Evolutionary conservation across 2,329 filamentous ascomycete species (phyloP), one percentile per base, ranked within the genome.

Genomic region (Aspergillus pseudoglaucus): DNA sequence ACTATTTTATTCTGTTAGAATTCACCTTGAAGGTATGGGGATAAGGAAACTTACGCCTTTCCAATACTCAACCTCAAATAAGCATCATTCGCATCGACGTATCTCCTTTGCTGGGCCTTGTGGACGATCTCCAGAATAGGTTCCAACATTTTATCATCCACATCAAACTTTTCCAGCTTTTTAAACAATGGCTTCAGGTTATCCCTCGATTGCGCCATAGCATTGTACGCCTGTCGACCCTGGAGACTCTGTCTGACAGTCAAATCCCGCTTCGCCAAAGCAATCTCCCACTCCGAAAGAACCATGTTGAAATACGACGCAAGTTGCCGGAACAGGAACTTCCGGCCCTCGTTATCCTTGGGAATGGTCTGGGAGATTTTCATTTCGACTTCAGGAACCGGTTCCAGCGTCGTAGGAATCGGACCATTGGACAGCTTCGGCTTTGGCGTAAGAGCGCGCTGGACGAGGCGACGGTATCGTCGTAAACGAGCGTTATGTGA

Each of bases 251-350:
- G 81, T 58, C 87, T 82, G 27, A 84, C 76, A 2, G 74, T 72
- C 7, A 69, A 59, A 23, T 78, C 72, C 43, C 83, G 77, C 42
- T 73, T 70, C 5, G 81, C 81, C 59, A 98, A 80, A 4, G 90
- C 90, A 37, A 73, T 64, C 59, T 90, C 82, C 85, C 94, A 98
- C 67, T 94, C 91, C 40, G 78, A 80, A 49, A 98, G 75, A n/a
- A 98, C 82, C 83, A 98, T 89, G 46, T 88, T 94, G 73, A 98
- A 97, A 74, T 96, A 98, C 43, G 88, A 93, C 17, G 87, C 88
- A 47, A 98, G 77, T 68, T 98, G 91, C 9, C 91, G 79, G 72
- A 86, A 91, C 37, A 98, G 74, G 68, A 86, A 90, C 40, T 78
- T 73, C 41, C 83, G 80, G 0, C 75, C 86, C 37, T 83, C 80